These are phyloP conservation scores for Xerocomellus intermedius DNA, from an alignment of 768 basidiomycete species.

Conservation along the genomic window DNA sequence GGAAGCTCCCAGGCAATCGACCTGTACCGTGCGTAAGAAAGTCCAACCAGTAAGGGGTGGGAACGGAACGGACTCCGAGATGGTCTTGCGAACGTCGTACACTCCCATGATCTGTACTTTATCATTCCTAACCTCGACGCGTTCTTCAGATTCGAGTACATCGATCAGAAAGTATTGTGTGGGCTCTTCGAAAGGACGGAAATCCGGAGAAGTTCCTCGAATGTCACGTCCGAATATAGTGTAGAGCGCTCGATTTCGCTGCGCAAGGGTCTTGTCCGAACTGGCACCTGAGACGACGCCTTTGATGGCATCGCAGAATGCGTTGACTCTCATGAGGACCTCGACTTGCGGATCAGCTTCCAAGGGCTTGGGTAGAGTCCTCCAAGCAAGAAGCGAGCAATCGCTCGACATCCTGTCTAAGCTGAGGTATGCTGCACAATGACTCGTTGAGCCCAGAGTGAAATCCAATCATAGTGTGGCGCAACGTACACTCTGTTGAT, in stretches of 20 bases:
- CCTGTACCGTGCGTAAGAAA: conserved; percentile 22
- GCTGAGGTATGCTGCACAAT: conserved; percentile 44
- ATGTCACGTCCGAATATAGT: conserved; percentile 34
- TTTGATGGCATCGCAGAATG: conserved; percentile 43
- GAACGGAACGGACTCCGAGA: conserved; percentile 32
- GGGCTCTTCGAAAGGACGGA: conserved; percentile 32
- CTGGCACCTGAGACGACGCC: conserved; percentile 32
- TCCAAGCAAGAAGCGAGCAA: conserved; percentile 37
- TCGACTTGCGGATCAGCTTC: conserved; percentile 44
- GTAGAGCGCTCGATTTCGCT: conserved; percentile 35
- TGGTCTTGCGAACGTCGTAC: conserved; percentile 34
- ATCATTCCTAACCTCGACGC: neutral
- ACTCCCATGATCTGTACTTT: conserved; percentile 27
- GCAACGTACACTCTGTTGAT: conserved; percentile 52
- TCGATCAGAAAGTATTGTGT: conserved; percentile 10
- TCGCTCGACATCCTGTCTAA: conserved; percentile 39
- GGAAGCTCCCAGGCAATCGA: conserved; percentile 45
- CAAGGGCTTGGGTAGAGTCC: conserved; percentile 42
- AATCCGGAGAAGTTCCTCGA: conserved; percentile 41
- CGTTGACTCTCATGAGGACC: conserved; percentile 42
- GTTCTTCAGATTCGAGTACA: conserved; percentile 9
- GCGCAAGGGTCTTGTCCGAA: conserved; percentile 37
- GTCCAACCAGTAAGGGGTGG: neutral
- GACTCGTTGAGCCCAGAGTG: neutral
- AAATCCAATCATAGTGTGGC: neutral